Evolutionary conservation across 129 eudicot genomes (phyloP), one percentile per base, ranked within the genome.

Genomic region (Glebionis coronaria): DNA sequence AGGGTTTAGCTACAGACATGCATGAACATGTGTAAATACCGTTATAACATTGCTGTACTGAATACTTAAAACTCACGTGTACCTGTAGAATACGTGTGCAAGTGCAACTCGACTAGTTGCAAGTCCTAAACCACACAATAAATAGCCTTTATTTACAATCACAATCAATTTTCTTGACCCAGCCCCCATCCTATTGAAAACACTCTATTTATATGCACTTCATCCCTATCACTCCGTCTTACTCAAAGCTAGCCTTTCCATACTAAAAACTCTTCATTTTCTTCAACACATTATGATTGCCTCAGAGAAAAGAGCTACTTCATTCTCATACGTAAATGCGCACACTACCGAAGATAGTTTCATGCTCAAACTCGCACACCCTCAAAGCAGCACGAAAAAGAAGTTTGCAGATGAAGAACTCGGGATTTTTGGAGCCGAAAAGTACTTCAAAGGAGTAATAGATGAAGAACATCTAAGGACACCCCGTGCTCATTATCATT

Each of bases 341-440:
- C 74, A 51, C 29, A 40, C 27, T 14, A 35, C 77, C 61, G 80
- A 83, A 62, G 76, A 70, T 16, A 63, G 69, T 40, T 79, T 75
- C 52, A 63, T 61, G 3, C 79, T 69, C 38, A 68, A 73, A 31
- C 76, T 77, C 8, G 42, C 42, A 35, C 42, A 35, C 42, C 9
- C 42, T 35, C 42, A 35, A 35, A 35, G 9, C 42, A 35, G 42
- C 42, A 44, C 67, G 11, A 55, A 59, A 59, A 78, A 80, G 73
- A 67, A 77, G 60, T 63, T 68, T 7, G 82, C 82, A 54, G 88
- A 88, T 28, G 75, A 54, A 65, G 98, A 93, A 70, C 80, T 93
- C 0, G 98, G 85, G 40, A 72, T 93, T 46, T 93, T 93, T 57
- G 81, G 82, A 75, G 98, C 98, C n/a, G 92, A 88, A 54, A 93